A percentile compares a stretch with the other conserved stretches of the same genome.
These are phyloP conservation scores for Chlorella sp. DNA, from an alignment of 139 green algal genomes.

Conservation along the genomic window DNA sequence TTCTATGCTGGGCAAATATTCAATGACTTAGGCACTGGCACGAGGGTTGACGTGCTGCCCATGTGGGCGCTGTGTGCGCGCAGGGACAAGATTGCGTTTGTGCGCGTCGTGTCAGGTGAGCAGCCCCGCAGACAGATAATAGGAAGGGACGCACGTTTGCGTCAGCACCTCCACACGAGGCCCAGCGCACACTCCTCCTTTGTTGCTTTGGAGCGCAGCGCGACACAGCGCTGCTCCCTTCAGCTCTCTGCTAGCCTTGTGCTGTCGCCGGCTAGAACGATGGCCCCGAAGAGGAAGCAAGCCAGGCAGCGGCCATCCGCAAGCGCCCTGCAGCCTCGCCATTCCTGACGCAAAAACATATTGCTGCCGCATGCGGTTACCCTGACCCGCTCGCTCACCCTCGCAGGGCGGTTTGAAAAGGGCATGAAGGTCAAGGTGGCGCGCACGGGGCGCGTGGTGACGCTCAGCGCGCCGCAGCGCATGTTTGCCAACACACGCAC, in stretches of 20 bases:
- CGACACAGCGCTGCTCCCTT: not conserved
- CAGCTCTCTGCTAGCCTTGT: not conserved
- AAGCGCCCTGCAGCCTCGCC: not conserved
- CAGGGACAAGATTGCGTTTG: constrained; percentile 20
- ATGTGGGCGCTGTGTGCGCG: too few species aligned
- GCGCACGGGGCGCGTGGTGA: constrained; percentile 56
- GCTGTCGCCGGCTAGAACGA: too few species aligned
- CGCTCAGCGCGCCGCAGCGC: constrained; percentile 60
- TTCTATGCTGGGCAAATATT: too few species aligned
- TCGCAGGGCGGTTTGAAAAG: constrained; percentile 54
- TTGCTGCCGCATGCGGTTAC: too few species aligned
- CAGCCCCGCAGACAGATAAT: not conserved
- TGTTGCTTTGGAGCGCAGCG: too few species aligned
- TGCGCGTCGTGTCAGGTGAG: constrained; percentile 26
- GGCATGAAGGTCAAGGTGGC: constrained; percentile 68
- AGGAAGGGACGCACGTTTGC: not conserved
- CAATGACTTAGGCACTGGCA: not conserved
- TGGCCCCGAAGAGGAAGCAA: too few species aligned
- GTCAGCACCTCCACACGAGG: too few species aligned
- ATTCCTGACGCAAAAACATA: not conserved
- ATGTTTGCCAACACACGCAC: constrained; percentile 64
- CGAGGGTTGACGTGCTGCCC: not conserved
- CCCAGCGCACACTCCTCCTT: too few species aligned
- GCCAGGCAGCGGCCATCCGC: too few species aligned
- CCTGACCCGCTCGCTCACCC: too few species aligned